Percentiles rank a stretch among this genome's conserved stretches.
These are phyloP conservation scores for Picea glauca DNA, from an alignment of 75 land plant species.

Conservation along the genomic window DNA sequence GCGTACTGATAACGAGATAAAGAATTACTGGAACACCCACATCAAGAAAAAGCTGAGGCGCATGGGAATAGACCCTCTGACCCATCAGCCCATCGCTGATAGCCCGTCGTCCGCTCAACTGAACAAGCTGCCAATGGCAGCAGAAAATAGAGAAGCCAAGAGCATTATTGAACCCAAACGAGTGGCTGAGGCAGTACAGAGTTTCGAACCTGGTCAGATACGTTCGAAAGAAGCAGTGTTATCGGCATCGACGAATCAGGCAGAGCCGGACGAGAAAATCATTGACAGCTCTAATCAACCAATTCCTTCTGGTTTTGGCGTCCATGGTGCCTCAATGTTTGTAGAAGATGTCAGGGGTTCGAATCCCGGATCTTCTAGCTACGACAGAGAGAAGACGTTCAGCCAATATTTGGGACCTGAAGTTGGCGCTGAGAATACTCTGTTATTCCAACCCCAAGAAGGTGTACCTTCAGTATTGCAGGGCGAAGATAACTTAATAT, in stretches of 20 bases:
- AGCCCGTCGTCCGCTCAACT: background rate
- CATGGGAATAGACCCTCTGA: conserved; percentile 10
- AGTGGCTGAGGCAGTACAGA: background rate
- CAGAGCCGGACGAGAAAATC: background rate
- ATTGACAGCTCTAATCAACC: background rate
- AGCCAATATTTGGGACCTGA: background rate
- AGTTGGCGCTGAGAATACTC: background rate
- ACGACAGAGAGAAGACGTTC: background rate
- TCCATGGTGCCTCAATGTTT: background rate
- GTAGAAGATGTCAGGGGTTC: background rate
- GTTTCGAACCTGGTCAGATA: no score
- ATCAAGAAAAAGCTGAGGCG: conserved; percentile 5
- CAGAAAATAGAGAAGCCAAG: background rate
- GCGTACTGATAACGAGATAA: conserved; percentile 8
- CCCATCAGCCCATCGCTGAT: background rate
- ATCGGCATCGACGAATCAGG: background rate
- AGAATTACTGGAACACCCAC: conserved; percentile 11
- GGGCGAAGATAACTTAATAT: background rate
- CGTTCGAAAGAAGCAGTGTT: background rate
- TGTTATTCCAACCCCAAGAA: no score
- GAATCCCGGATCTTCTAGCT: background rate
- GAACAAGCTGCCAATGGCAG: background rate
- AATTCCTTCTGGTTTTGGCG: background rate
- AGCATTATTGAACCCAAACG: background rate
- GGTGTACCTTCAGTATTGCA: background rate